Conservation (phyloP, 2,329 filamentous ascomycete species). For the Fusarium brevicatenulatum region DNA sequence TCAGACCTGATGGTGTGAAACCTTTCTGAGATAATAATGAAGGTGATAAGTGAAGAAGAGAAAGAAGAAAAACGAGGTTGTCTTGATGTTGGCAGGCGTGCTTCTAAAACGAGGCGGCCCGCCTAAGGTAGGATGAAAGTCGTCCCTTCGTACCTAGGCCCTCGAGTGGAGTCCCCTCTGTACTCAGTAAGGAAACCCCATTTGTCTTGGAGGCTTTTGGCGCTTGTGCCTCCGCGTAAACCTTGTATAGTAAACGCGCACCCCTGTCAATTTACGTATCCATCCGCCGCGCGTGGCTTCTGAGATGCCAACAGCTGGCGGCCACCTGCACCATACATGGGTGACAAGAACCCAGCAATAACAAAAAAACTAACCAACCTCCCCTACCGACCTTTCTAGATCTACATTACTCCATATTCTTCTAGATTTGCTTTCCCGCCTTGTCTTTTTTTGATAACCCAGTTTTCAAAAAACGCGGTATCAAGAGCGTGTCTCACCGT, state of each 20-base stretch:
- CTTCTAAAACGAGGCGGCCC: conserved; percentile 44
- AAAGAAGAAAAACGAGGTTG: conserved; percentile 29
- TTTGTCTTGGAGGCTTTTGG: conserved; percentile 25
- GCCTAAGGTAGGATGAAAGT: conserved; percentile 18
- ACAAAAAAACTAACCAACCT: conserved; percentile 28
- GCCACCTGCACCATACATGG: background rate
- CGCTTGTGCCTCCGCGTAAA: conserved; percentile 47
- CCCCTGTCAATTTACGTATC: conserved; percentile 31
- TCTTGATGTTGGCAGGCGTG: conserved; percentile 35
- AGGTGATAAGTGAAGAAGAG: conserved; percentile 17
- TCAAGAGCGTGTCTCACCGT: conserved; percentile 18
- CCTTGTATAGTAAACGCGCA: conserved; percentile 42
- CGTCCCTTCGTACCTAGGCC: conserved; percentile 30
- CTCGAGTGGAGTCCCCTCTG: conserved; percentile 32
- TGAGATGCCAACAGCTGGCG: conserved; percentile 19
- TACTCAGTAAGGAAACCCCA: conserved; percentile 16
- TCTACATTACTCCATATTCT: conserved; percentile 1
- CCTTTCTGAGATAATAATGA: conserved; percentile 6
- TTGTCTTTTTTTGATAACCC: conserved; percentile 24
- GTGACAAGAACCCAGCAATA: conserved; percentile 14
- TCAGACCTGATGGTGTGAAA: conserved; percentile 1
- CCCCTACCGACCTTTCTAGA: conserved; percentile 27
- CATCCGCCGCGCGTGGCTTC: conserved; percentile 15
- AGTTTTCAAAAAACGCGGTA: conserved; percentile 14
- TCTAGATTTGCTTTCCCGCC: conserved; percentile 27